Evolutionary conservation across 163 green algal species (phyloP), one percentile per base, ranked within the genome.

Genomic region (Chloromonas sp.): DNA sequence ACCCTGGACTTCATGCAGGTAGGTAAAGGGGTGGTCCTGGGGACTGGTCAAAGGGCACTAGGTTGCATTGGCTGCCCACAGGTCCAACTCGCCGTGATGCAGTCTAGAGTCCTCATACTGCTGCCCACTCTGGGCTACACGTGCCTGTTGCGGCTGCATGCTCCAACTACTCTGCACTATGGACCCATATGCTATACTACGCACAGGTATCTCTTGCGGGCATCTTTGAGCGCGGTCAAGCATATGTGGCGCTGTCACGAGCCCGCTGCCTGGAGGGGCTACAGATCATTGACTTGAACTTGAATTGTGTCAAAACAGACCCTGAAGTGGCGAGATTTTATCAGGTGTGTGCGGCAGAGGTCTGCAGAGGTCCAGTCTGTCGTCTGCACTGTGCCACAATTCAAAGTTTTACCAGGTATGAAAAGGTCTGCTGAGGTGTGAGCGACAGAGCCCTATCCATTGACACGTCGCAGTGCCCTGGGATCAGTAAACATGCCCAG

Each of bases 161-260:
- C 36, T 36, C 36, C 36, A 36, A 36, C 36, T 36, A 36, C 36
- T 36, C 36, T 36, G 36, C 36, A 36, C 36, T 36, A 36, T 36
- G 36, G 36, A 36, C 36, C 36, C 36, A 36, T 36, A 36, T 36
- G 36, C 36, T 36, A 36, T 36, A 36, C 36, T 74, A 74, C 66
- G 2, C 11, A 57, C 79, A 82, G 83, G 89, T 96, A 3, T 91
- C 78, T 58, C 86, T 95, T 14, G 13, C 81, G n/a, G 74, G 81
- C 1, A 90, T 92, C 3, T 98, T 98, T 89, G 94, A 92, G 61
- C 86, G 92, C 59, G 95, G 95, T 36, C 93, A 96, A 91, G 92
- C 91, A 14, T 98, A 98, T 87, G 95, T 98, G 81, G 95, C 95
- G 1, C 91, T 98, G 13, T 91, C 79, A 59, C 87, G 95, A 0